phyloP scores from a whole-genome alignment of 129 eudicot genomes.

The Helianthus tuberosus region DNA sequence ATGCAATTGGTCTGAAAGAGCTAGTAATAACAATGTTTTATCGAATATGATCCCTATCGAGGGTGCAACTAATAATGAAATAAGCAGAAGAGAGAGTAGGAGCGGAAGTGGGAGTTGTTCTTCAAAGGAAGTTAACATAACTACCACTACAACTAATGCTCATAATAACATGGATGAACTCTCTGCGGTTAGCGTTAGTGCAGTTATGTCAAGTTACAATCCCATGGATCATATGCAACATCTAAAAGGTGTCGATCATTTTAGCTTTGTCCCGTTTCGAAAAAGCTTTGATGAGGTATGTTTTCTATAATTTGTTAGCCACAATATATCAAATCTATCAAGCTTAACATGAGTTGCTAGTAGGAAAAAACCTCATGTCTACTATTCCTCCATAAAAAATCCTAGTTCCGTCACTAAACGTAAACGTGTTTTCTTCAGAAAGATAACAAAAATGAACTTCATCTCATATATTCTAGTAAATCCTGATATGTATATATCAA shows the following conservation, averaged over 20 bases:
- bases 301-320: background rate
- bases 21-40: constrained; percentile 19
- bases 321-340: background rate
- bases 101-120: constrained; percentile 75
- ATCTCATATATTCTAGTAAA: background rate
- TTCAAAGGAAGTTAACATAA: constrained; percentile 54
- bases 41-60: constrained; percentile 27
- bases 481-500: background rate
- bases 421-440: background rate
- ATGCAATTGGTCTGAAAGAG: constrained; percentile 67
- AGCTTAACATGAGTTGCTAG: background rate
- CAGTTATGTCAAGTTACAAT: constrained; percentile 53
- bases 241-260: constrained; percentile 65
- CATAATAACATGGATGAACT: constrained; percentile 66
- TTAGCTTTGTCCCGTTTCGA: constrained; percentile 65
- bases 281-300: constrained; percentile 80
- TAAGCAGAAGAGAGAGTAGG: constrained; percentile 29
- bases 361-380: no score
- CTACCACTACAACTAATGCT: constrained; percentile 18
- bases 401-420: no score
- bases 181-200: constrained; percentile 43
- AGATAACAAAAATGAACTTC: background rate
- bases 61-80: constrained; percentile 33
- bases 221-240: constrained; percentile 71
- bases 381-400: no score